Evolutionary conservation across 768 basidiomycete genomes (phyloP), one percentile per base, ranked within the genome.

Genomic region (Cyclocybe cylindracea): DNA sequence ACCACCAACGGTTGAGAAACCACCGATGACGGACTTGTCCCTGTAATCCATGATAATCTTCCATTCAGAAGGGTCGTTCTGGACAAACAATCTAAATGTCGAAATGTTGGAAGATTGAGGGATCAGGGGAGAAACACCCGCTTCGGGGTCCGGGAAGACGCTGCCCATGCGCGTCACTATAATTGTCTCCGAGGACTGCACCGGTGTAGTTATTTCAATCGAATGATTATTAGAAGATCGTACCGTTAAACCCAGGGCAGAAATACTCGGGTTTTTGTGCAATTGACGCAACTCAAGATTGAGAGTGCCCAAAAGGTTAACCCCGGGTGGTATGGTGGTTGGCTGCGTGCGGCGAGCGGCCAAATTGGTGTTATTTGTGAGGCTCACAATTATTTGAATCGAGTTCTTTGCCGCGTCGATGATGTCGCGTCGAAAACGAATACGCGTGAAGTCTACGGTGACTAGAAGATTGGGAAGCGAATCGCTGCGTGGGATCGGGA

Each of bases 1-100:
- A 44, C 62, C 61, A 32, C 62, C 62, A 13, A 59, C 48, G 5
- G 41, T 41, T 1, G 60, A 46, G 24, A 61, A 44, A 4, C 61
- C 60, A 3, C 16, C 48, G 36, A 53, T 43, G 16, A 60, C 46
- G 6, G 60, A 45, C 10, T 49, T 55, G 39, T 57, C 57, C 10
- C 56, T 50, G 42, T 54, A 55, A 24, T 62, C 62, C 44, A 56
- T 41, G 7, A 53, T 41, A 24, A 61, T 41, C 4, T n/a, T 46
- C 53, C 49, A 56, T 16, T 58, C 56, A n/a, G 36, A 48, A 19
- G 33, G 24, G 44, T 56, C 51, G 24, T 44, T 44, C 42, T 60
- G 51, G 14, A 29, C 37, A 39, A 42, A 50, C 13, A 62, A 24
- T 10, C 52, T 47, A 5, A 63, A 36, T 6, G 64, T 60, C 1